Conservation (phyloP, 208 protist genomes). For the Trypanosoma brucei region DNA sequence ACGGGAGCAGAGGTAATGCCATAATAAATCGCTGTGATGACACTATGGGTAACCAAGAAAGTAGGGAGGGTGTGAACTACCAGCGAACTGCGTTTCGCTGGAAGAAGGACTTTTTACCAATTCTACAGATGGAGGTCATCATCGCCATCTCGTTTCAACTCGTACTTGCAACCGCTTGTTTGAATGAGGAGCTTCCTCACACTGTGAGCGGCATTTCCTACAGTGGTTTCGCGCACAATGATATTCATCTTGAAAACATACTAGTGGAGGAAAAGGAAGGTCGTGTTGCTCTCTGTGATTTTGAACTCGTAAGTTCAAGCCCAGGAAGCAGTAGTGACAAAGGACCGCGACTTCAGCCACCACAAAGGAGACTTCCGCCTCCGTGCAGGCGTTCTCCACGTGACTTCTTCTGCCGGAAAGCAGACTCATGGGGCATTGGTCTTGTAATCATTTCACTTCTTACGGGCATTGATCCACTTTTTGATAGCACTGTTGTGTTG, state of each 20-base stretch:
- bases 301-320: conserved; percentile 65
- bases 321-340: conserved; percentile 11
- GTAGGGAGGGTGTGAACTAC: background rate
- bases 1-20: background rate
- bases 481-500: conserved; percentile 40
- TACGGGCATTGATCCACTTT: conserved; percentile 77
- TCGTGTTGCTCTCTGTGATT: conserved; percentile 72
- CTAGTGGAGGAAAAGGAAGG: conserved; percentile 38
- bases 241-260: conserved; percentile 81
- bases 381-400: conserved; percentile 57
- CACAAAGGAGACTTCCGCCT: conserved; percentile 40
- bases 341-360: background rate
- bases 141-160: conserved; percentile 63
- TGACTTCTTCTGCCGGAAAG: conserved; percentile 45
- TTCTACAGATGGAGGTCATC: conserved; percentile 38
- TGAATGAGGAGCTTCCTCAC: conserved; percentile 62
- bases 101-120: conserved; percentile 27
- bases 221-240: conserved; percentile 75
- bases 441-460: conserved; percentile 60
- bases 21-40: background rate
- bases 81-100: conserved; percentile 22
- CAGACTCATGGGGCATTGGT: conserved; percentile 70
- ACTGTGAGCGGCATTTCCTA: conserved; percentile 12
- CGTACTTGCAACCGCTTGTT: conserved; percentile 38
- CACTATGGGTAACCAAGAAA: too few species aligned